These are phyloP conservation scores for Lachancea cidri DNA, from an alignment of 805 yeast genomes.

Conservation along the genomic window DNA sequence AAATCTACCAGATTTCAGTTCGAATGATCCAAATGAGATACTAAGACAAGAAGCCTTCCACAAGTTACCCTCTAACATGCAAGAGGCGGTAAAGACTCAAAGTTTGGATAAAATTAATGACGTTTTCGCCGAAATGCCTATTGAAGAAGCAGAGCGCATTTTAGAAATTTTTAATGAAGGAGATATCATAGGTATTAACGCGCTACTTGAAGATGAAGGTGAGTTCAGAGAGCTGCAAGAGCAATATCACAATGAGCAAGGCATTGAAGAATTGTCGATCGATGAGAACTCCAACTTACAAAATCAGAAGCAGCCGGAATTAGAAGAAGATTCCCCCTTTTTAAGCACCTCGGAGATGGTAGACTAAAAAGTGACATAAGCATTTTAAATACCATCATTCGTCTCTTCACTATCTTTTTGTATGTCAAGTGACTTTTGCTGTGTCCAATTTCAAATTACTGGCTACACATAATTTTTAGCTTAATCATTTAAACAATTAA, in stretches of 20 bases:
- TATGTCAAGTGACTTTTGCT: no score
- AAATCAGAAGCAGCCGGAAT: conserved; percentile 15
- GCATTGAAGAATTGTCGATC: conserved; percentile 15
- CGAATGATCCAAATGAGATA: conserved; percentile 39
- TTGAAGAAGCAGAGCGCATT: conserved; percentile 75
- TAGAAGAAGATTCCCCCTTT: conserved; percentile 10
- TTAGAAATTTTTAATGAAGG: conserved; percentile 72
- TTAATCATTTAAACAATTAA: conserved; percentile 18
- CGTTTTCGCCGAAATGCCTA: conserved; percentile 66
- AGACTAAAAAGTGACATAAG: conserved; percentile 24
- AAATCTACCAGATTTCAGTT: conserved; percentile 56
- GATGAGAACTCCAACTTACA: conserved; percentile 12
- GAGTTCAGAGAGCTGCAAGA: conserved; percentile 55
- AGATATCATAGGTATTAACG: conserved; percentile 80
- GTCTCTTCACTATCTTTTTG: no score
- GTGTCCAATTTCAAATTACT: no score
- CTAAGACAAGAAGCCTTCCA: conserved; percentile 50
- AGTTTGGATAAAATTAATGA: conserved; percentile 74
- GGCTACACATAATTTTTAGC: no score
- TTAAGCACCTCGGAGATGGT: conserved; percentile 37
- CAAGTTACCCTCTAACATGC: conserved; percentile 56
- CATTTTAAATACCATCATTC: neutral
- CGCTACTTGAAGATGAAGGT: conserved; percentile 63
- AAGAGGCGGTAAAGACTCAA: conserved; percentile 66
- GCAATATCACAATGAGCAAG: conserved; percentile 35